phyloP scores from a whole-genome alignment of 2,329 filamentous ascomycete species.

The Trichoderma sp. region DNA sequence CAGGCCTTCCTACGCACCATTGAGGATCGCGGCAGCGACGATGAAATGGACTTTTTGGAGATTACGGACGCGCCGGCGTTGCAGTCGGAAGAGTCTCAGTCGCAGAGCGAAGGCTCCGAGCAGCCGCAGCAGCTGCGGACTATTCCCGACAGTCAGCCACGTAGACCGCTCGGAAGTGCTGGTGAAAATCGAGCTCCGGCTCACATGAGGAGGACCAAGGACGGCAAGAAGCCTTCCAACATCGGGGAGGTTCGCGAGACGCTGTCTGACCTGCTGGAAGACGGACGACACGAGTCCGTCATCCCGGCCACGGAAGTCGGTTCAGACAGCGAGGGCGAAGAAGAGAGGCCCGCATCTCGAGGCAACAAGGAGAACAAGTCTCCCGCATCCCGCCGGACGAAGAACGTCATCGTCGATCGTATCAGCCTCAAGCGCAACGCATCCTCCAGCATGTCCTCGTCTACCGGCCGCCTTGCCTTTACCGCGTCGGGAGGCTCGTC shows the following conservation, averaged over 20 bases:
- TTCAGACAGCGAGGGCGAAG: conserved; percentile 49
- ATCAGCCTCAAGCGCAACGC: conserved; percentile 66
- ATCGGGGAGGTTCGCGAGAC: conserved; percentile 82
- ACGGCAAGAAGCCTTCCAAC: conserved; percentile 68
- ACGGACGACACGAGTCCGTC: conserved; percentile 60
- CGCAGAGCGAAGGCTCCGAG: conserved; percentile 34
- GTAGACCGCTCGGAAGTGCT: conserved; percentile 42
- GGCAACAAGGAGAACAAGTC: conserved; percentile 56
- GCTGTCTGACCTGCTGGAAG: conserved; percentile 74
- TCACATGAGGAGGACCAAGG: conserved; percentile 63
- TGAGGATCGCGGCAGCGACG: conserved; percentile 75
- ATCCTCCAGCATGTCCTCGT: conserved; percentile 43
- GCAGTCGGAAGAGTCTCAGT: conserved; percentile 44
- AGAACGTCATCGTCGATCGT: conserved; percentile 67
- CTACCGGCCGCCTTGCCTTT: conserved; percentile 59
- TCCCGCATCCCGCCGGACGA: conserved; percentile 42
- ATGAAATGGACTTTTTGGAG: conserved; percentile 75
- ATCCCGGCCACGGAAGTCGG: conserved; percentile 48
- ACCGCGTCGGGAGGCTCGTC: conserved; percentile 45
- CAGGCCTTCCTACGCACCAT: conserved; percentile 88
- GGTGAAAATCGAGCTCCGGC: conserved; percentile 57
- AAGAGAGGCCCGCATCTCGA: conserved; percentile 32
- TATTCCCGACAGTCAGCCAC: conserved; percentile 57
- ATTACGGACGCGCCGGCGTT: conserved; percentile 41
- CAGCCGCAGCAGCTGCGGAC: conserved; percentile 39